phyloP scores from a whole-genome alignment of 352 stramenopile species.

The Phytophthora sp. region DNA sequence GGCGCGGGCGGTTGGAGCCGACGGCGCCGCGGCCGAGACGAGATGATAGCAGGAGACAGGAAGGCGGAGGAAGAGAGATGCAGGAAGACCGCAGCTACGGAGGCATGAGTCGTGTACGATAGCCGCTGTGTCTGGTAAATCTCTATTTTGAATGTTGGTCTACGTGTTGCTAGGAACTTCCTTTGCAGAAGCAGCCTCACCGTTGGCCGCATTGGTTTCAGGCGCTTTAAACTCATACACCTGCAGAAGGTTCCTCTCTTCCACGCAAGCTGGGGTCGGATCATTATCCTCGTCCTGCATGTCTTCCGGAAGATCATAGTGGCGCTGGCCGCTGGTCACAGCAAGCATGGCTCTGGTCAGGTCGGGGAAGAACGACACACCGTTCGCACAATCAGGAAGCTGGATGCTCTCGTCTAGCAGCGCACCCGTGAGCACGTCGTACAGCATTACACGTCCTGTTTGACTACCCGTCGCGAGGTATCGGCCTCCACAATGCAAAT shows the following conservation, averaged over 20 bases:
- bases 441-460: conserved; percentile 57
- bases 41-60: conserved; percentile 12
- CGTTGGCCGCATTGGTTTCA: too few species aligned
- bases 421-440: conserved; percentile 58
- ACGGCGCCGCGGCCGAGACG: conserved; percentile 19
- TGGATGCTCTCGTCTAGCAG: conserved; percentile 54
- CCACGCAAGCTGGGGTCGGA: not conserved
- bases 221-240: conserved; percentile 50
- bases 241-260: conserved; percentile 39
- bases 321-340: conserved; percentile 66
- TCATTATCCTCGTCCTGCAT: conserved; percentile 54
- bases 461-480: conserved; percentile 73
- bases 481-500: conserved; percentile 64
- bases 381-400: conserved; percentile 69
- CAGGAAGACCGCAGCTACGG: conserved; percentile 55
- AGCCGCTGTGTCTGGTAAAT: conserved; percentile 2
- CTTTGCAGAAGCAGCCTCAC: too few species aligned
- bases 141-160: too few species aligned
- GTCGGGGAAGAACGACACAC: conserved; percentile 80
- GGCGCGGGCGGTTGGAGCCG: conserved; percentile 69
- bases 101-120: conserved; percentile 64
- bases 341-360: conserved; percentile 46
- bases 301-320: conserved; percentile 68
- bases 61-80: conserved; percentile 6
- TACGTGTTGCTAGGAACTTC: too few species aligned